phyloP scores from a whole-genome alignment of 257 asterid species.

The Orobanche coerulescens region DNA sequence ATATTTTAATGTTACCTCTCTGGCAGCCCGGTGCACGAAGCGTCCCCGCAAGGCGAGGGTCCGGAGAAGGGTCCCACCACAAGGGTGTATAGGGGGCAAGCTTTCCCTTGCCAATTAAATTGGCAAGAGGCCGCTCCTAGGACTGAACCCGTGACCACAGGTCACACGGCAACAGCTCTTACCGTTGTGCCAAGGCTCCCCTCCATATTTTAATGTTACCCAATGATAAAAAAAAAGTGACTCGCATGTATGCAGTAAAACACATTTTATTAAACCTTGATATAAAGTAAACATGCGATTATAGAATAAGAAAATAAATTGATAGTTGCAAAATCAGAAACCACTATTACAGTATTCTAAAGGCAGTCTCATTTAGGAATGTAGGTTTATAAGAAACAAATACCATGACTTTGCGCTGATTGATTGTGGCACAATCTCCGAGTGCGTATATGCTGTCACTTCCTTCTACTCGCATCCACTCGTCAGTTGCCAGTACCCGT shows the following conservation, averaged over 20 bases:
- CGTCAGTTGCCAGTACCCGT: constrained; percentile 88
- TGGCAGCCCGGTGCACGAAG: too few relatives aligned
- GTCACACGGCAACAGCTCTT: too few relatives aligned
- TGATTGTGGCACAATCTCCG: constrained; percentile 93
- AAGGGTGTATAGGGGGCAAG: too few relatives aligned
- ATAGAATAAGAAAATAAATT: background rate
- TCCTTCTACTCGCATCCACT: constrained; percentile 90
- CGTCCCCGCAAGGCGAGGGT: too few relatives aligned
- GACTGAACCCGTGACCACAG: too few relatives aligned
- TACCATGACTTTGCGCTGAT: constrained; percentile 93
- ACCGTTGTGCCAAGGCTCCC: too few relatives aligned
- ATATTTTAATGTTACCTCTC: background rate
- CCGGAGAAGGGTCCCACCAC: too few relatives aligned
- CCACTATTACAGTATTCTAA: background rate
- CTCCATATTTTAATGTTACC: background rate
- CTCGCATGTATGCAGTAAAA: constrained; percentile 6
- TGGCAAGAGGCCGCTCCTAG: too few relatives aligned
- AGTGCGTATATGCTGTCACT: constrained; percentile 62
- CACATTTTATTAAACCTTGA: background rate
- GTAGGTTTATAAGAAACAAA: background rate
- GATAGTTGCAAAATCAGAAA: constrained; percentile 8
- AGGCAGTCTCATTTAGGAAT: background rate
- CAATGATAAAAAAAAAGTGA: background rate
- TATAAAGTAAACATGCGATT: too few relatives aligned
- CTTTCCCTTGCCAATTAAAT: too few relatives aligned